Evolutionary conservation across 2,329 filamentous ascomycete species (phyloP).

Genomic region (Pseudocercospora crystallina): DNA sequence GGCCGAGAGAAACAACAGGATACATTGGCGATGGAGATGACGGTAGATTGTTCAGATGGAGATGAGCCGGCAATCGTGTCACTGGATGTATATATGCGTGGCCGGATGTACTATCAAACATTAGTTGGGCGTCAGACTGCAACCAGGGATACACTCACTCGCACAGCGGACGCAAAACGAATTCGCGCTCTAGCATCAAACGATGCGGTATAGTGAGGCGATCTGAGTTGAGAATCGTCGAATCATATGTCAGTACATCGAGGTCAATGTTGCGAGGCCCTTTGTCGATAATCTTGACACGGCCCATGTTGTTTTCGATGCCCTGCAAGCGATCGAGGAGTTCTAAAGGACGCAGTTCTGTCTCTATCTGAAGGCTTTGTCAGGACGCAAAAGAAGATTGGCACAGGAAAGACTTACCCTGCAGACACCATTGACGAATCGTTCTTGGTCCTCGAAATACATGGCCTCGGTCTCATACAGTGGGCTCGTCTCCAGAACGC

Average conservation of each 20-base stretch:
- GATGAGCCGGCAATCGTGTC: conserved; percentile 33
- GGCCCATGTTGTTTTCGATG: conserved; percentile 77
- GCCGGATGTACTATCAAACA: background rate
- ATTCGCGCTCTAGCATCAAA: conserved; percentile 85
- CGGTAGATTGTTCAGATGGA: conserved; percentile 37
- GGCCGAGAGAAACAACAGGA: conserved; percentile 40
- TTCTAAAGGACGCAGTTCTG: conserved; percentile 69
- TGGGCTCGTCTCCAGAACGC: conserved; percentile 75
- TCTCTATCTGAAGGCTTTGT: conserved; percentile 65
- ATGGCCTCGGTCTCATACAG: conserved; percentile 95
- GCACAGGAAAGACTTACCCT: conserved; percentile 62
- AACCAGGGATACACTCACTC: conserved; percentile 55
- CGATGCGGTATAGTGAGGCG: conserved; percentile 82
- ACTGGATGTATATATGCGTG: background rate
- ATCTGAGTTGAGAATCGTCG: conserved; percentile 63
- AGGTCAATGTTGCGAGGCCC: conserved; percentile 93
- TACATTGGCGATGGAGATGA: conserved; percentile 36
- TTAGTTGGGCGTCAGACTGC: background rate
- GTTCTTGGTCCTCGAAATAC: conserved; percentile 87
- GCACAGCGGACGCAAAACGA: conserved; percentile 83
- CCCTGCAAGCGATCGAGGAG: conserved; percentile 78
- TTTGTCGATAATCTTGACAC: conserved; percentile 85
- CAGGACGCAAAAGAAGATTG: background rate
- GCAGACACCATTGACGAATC: conserved; percentile 89
- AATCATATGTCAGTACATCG: conserved; percentile 82